Conservation (phyloP, 1,284 basidiomycete species). For the Melampsora americana region DNA sequence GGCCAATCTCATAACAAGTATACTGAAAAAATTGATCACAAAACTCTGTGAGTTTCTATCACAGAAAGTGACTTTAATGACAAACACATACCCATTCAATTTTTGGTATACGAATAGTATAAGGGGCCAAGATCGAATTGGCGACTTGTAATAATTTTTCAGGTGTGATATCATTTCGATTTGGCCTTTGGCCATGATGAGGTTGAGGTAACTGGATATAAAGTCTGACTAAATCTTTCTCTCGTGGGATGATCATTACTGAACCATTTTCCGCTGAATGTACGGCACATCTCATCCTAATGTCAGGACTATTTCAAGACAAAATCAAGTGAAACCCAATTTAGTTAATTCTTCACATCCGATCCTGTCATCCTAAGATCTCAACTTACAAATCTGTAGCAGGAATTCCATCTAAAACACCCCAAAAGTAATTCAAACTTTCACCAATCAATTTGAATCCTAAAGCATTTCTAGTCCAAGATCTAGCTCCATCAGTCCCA, state of each 20-base stretch:
- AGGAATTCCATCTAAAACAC: conserved; percentile 11
- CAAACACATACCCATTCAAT: conserved; percentile 1
- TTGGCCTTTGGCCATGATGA: conserved; percentile 47
- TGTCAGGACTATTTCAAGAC: conserved; percentile 62
- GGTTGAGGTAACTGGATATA: conserved; percentile 67
- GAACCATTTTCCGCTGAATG: conserved; percentile 63
- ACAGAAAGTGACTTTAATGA: background rate
- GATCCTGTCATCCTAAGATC: background rate
- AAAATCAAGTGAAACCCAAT: background rate
- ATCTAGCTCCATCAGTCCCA: conserved; percentile 69
- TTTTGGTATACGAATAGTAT: conserved; percentile 60
- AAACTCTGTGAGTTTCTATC: conserved; percentile 54
- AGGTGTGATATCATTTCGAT: conserved; percentile 57
- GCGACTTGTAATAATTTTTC: conserved; percentile 65
- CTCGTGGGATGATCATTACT: conserved; percentile 71
- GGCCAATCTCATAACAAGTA: conserved; percentile 59
- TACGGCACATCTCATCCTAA: conserved; percentile 66
- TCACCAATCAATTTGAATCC: conserved; percentile 72
- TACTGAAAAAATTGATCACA: conserved; percentile 44
- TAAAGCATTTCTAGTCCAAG: conserved; percentile 71
- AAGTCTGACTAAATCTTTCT: conserved; percentile 64
- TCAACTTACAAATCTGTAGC: conserved; percentile 5
- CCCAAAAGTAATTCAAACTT: conserved; percentile 21
- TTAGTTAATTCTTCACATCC: background rate
- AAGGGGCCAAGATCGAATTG: conserved; percentile 67